Conservation (phyloP, 139 green algal species). For the Zygnema circumcarinatum region DNA sequence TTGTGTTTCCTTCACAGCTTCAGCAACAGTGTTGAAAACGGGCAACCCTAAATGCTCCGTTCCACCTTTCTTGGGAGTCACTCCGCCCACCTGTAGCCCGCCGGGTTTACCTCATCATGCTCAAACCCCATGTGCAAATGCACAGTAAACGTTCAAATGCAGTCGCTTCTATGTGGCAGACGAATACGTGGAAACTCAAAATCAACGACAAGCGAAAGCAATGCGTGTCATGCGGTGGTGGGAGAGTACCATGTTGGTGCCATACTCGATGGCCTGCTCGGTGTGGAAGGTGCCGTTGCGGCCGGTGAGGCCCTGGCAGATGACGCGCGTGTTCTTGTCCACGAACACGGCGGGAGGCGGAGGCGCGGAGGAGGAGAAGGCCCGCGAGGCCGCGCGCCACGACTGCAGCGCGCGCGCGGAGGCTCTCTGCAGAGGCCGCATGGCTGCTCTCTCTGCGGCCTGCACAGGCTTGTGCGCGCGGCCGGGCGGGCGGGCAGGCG, state of each 20-base stretch:
- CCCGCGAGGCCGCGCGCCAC: not conserved
- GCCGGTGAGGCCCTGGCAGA: constrained; percentile 87
- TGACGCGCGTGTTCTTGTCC: constrained; percentile 86
- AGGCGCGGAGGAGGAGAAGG: not conserved
- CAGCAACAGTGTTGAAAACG: constrained; percentile 89
- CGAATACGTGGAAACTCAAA: no score
- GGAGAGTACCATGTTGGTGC: constrained; percentile 95
- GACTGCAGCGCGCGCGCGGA: not conserved
- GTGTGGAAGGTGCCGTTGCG: constrained; percentile 99
- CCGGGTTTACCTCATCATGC: no score
- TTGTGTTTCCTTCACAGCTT: constrained; percentile 81
- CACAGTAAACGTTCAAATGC: no score
- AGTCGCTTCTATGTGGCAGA: no score
- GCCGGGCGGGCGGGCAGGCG: no score
- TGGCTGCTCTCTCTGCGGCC: no score
- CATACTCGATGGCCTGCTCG: constrained; percentile 97
- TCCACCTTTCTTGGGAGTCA: constrained; percentile 96
- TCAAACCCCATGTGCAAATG: no score
- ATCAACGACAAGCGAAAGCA: no score
- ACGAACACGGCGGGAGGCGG: constrained; percentile 90
- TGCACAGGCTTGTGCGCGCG: no score
- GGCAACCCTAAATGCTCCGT: constrained; percentile 92
- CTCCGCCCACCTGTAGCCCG: constrained; percentile 80
- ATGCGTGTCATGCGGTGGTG: no score
- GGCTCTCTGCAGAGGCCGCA: not conserved